These are phyloP conservation scores for Clarireedia sp. DNA, from an alignment of 2,329 filamentous ascomycete species.

Conservation along the genomic window DNA sequence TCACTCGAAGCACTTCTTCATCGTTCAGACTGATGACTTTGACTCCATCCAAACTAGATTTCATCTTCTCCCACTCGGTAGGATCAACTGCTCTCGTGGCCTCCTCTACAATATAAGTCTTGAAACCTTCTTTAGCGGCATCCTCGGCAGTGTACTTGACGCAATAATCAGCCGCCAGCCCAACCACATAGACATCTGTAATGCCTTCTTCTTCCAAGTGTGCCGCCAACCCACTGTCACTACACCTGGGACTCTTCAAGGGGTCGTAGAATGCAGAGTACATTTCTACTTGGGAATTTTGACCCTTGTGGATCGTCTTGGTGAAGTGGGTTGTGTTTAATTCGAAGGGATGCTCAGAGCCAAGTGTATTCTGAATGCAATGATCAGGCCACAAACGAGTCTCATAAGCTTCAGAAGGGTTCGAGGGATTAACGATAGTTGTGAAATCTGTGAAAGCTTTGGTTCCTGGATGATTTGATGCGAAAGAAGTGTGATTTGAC, in stretches of 20 bases:
- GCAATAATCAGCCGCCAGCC: conserved; percentile 84
- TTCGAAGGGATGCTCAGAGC: conserved; percentile 66
- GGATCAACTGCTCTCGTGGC: conserved; percentile 66
- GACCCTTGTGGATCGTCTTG: conserved; percentile 68
- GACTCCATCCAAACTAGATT: conserved; percentile 52
- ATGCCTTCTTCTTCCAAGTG: conserved; percentile 49
- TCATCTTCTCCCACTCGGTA: conserved; percentile 45
- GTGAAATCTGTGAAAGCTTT: conserved; percentile 58
- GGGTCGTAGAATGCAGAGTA: conserved; percentile 87
- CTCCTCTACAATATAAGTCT: conserved; percentile 69
- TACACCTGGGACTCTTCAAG: conserved; percentile 53
- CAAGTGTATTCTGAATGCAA: conserved; percentile 69
- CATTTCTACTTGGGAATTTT: conserved; percentile 71
- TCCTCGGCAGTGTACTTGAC: conserved; percentile 77
- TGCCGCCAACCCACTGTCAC: conserved; percentile 54
- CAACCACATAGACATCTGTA: conserved; percentile 78
- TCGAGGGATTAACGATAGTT: conserved; percentile 58
- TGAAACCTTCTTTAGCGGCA: conserved; percentile 67
- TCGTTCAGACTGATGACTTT: conserved; percentile 50
- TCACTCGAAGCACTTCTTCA: conserved; percentile 46
- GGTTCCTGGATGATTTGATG: conserved; percentile 63
- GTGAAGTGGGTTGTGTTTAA: conserved; percentile 56
- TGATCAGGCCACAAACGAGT: conserved; percentile 83
- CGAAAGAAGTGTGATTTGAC: conserved; percentile 76
- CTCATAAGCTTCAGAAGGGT: conserved; percentile 53